Conservation (phyloP, 768 basidiomycete species). For the Cystobasidiopsis lactophilus region DNA sequence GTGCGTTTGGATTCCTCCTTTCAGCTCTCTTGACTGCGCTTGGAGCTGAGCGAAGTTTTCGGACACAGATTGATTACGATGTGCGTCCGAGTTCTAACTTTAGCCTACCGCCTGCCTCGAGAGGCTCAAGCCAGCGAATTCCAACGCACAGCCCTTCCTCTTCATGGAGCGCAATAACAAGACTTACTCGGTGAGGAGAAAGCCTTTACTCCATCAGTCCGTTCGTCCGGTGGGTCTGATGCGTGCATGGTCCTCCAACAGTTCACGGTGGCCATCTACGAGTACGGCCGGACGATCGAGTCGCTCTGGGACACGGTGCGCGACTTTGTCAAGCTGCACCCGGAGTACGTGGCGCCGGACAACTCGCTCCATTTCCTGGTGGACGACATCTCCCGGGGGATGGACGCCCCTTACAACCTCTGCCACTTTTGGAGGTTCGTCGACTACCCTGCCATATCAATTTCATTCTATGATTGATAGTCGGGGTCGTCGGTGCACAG, state of each 20-base stretch:
- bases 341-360: constrained; percentile 37
- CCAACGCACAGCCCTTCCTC: constrained; percentile 37
- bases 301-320: constrained; percentile 48
- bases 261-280: constrained; percentile 54
- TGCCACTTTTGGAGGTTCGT: constrained; percentile 49
- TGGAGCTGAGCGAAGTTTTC: no score
- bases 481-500: no score
- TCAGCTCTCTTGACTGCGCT: no score
- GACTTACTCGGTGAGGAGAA: no score
- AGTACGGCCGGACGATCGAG: constrained; percentile 57
- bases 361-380: constrained; percentile 55
- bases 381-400: constrained; percentile 38
- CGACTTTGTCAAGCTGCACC: constrained; percentile 44
- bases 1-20: no score
- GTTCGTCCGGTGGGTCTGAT: no score
- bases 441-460: not conserved
- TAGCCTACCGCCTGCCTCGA: no score
- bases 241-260: no score
- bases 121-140: not conserved
- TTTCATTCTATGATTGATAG: not conserved
- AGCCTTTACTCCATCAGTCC: constrained; percentile 64
- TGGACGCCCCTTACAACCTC: constrained; percentile 39
- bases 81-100: constrained; percentile 13
- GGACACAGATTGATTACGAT: no score
- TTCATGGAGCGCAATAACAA: constrained; percentile 64